phyloP scores from a whole-genome alignment of 1,284 basidiomycete species.

The Microbotryum lychnidis-dioicae region DNA sequence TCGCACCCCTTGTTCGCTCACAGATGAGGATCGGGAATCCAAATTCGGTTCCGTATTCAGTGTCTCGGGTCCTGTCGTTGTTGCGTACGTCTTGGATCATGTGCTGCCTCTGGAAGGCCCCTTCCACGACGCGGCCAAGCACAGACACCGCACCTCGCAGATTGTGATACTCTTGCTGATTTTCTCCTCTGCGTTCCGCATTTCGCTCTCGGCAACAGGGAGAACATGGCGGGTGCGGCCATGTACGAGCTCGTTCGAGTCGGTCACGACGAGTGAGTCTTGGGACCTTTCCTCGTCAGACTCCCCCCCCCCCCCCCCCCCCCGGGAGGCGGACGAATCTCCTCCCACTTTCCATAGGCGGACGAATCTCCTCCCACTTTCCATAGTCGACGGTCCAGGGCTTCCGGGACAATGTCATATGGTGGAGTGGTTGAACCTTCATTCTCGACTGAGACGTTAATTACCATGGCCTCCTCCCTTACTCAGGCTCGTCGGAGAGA shows the following conservation, averaged over 20 bases:
- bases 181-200: no score
- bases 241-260: slow-evolving; percentile 93
- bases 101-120: no score
- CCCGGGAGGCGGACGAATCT: no score
- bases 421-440: neutral
- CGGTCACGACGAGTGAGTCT: slow-evolving; percentile 69
- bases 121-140: no score
- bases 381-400: no score
- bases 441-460: neutral
- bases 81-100: slow-evolving; percentile 50
- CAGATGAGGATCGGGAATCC: slow-evolving; percentile 79
- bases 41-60: slow-evolving; percentile 85
- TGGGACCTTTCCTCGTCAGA: neutral
- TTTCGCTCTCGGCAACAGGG: slow-evolving; percentile 36
- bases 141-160: no score
- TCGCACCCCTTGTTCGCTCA: neutral
- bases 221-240: slow-evolving; percentile 89
- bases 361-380: neutral
- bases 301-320: no score
- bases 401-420: neutral
- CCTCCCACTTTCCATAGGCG: neutral
- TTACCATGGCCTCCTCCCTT: neutral
- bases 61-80: slow-evolving; percentile 91
- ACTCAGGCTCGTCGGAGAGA: slow-evolving; percentile 55
- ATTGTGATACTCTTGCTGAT: no score